Evolutionary conservation across 345 rosid species (phyloP).

Genomic region (Hibiscus tridactylites): DNA sequence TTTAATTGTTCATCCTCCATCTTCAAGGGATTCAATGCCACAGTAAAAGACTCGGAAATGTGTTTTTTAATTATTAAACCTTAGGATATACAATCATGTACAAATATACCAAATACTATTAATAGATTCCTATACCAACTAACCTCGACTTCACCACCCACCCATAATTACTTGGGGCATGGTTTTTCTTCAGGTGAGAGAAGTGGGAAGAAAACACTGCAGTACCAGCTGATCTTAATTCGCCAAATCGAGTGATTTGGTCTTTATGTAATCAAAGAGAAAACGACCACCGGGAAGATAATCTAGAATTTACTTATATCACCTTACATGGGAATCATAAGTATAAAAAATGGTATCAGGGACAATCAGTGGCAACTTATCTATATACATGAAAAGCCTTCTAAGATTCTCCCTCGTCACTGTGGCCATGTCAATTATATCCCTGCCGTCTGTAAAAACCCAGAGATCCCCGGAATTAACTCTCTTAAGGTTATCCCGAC

Average conservation of each 20-base stretch:
- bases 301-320: constrained; percentile 5
- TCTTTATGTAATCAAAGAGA: constrained; percentile 16
- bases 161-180: constrained; percentile 14
- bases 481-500: constrained; percentile 57
- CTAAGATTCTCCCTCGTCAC: constrained; percentile 53
- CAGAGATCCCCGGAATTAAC: constrained; percentile 64
- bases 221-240: constrained; percentile 5
- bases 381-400: constrained; percentile 52
- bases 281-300: neutral
- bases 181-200: constrained; percentile 14
- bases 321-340: constrained; percentile 36
- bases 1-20: neutral
- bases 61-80: neutral
- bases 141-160: constrained; percentile 25
- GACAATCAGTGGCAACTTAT: constrained; percentile 45
- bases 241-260: constrained; percentile 4
- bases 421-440: constrained; percentile 38
- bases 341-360: constrained; percentile 41
- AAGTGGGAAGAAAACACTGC: constrained; percentile 16
- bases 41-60: neutral
- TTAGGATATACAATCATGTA: constrained; percentile 34
- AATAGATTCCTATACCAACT: neutral
- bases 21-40: neutral
- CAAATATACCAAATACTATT: constrained; percentile 10
- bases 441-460: constrained; percentile 43